phyloP scores from a whole-genome alignment of 495 filamentous ascomycete genomes.

The Podospora sp. region DNA sequence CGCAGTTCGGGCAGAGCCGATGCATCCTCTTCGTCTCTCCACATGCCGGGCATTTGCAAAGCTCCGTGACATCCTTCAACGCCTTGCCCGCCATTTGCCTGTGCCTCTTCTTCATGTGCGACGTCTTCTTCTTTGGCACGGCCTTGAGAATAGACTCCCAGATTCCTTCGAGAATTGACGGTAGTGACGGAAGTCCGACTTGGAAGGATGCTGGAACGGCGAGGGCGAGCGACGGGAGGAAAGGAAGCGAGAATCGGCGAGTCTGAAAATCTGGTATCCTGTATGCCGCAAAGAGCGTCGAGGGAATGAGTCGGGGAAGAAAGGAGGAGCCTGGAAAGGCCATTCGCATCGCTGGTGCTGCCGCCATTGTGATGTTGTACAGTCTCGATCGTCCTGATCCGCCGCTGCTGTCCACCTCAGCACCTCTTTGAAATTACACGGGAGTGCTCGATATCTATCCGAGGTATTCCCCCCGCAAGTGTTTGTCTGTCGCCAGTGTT shows the following conservation, averaged over 20 bases:
- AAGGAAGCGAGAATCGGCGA: conserved; percentile 43
- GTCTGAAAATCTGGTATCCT: conserved; percentile 44
- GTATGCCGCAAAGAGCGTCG: conserved; percentile 42
- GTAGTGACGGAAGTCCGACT: conserved; percentile 54
- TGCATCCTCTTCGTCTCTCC: conserved; percentile 86
- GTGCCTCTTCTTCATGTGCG: conserved; percentile 91
- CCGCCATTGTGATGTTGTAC: conserved; percentile 49
- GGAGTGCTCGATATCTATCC: not conserved
- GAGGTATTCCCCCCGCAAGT: not conserved
- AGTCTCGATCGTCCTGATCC: not conserved
- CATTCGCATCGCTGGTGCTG: conserved; percentile 41
- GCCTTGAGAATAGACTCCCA: conserved; percentile 93
- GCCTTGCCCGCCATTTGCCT: conserved; percentile 93
- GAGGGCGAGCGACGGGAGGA: conserved; percentile 53
- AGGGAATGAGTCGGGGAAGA: conserved; percentile 42
- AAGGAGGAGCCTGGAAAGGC: conserved; percentile 30
- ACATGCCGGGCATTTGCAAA: conserved; percentile 88
- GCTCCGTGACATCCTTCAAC: conserved; percentile 80
- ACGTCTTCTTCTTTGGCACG: conserved; percentile 98
- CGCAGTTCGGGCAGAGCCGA: conserved; percentile 79
- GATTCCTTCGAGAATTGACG: conserved; percentile 66
- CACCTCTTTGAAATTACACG: not conserved
- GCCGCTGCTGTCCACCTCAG: not conserved
- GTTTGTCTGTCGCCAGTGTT: not conserved
- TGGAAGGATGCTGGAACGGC: conserved; percentile 59